phyloP scores from a whole-genome alignment of 306 rosid species.

The Rosa multiflora region DNA sequence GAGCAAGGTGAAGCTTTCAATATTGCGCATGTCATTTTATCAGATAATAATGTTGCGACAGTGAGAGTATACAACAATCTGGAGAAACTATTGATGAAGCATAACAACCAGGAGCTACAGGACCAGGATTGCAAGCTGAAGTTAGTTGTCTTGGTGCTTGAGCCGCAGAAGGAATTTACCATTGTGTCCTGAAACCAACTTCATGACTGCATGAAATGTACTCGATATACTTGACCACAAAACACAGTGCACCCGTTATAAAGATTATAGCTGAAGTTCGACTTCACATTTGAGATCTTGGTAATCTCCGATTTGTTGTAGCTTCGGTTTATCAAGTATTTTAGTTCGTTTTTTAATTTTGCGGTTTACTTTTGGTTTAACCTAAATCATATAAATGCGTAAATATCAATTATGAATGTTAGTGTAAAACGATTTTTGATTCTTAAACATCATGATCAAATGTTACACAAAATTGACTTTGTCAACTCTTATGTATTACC shows the following conservation, averaged over 20 bases:
- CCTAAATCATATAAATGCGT: too few relatives aligned
- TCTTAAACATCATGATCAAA: too few relatives aligned
- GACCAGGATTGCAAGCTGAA: constrained; percentile 62
- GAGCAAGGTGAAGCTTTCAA: constrained; percentile 73
- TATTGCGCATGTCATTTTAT: constrained; percentile 62
- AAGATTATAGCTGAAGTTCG: background rate
- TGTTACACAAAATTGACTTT: too few relatives aligned
- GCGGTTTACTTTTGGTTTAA: too few relatives aligned
- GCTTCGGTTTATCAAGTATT: background rate
- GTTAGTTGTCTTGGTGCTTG: constrained; percentile 66
- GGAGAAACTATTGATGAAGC: constrained; percentile 39
- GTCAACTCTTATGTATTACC: too few relatives aligned
- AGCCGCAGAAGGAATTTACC: constrained; percentile 42
- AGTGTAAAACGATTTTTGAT: too few relatives aligned
- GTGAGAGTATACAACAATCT: constrained; percentile 66
- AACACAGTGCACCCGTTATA: background rate
- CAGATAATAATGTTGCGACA: constrained; percentile 43
- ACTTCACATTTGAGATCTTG: background rate
- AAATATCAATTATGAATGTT: too few relatives aligned
- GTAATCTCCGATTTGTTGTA: background rate
- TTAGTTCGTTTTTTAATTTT: too few relatives aligned
- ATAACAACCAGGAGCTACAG: constrained; percentile 58
- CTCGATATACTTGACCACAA: background rate
- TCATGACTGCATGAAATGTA: background rate
- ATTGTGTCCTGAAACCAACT: constrained; percentile 33